Conservation (phyloP, 2,329 filamentous ascomycete species). For the Torrubiellomyces zombiae region DNA sequence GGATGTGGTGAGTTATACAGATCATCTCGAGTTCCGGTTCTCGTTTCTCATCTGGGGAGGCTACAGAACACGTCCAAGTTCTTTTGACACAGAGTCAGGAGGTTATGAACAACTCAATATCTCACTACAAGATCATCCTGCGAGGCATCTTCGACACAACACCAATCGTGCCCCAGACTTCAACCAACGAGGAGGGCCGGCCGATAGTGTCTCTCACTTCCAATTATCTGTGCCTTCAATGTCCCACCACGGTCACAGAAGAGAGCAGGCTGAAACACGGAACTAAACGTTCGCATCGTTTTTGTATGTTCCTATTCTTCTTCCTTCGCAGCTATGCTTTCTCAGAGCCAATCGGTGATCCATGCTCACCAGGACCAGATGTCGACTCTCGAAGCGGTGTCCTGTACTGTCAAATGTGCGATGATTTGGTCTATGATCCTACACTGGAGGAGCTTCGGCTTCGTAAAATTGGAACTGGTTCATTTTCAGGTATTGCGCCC, state of each 20-base stretch:
- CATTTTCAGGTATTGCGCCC: constrained; percentile 51
- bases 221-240: constrained; percentile 60
- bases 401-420: constrained; percentile 66
- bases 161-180: constrained; percentile 48
- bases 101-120: constrained; percentile 50
- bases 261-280: constrained; percentile 52
- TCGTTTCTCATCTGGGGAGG: constrained; percentile 1
- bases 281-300: constrained; percentile 51
- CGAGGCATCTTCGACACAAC: constrained; percentile 53
- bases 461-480: constrained; percentile 50
- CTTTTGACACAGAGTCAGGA: constrained; percentile 46
- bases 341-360: too few species aligned
- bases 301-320: constrained; percentile 38
- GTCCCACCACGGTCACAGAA: constrained; percentile 49
- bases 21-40: constrained; percentile 5
- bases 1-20: constrained; percentile 52
- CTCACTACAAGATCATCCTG: constrained; percentile 56
- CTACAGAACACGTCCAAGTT: constrained; percentile 52
- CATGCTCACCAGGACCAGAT: constrained; percentile 30
- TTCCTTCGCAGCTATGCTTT: neutral
- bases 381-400: constrained; percentile 62
- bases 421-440: constrained; percentile 71
- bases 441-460: constrained; percentile 61
- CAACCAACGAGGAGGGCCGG: constrained; percentile 37
- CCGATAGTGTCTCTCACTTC: constrained; percentile 45